Base-by-base conservation (phyloP, 2,329 filamentous ascomycete species). In the Penicillium sp. region DNA sequence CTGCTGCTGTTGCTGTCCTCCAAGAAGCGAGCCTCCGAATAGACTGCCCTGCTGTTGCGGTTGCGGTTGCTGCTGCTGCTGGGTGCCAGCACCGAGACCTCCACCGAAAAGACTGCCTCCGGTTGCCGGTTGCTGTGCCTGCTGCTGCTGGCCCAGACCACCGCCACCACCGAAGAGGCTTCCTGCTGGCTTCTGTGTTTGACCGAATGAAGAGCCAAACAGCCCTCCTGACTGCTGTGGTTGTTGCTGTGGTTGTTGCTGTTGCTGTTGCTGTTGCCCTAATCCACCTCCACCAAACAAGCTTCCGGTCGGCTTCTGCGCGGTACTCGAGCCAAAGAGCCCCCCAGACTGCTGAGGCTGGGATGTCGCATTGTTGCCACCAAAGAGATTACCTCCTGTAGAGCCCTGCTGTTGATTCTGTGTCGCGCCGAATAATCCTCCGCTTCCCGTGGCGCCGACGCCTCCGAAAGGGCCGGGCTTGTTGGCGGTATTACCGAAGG, bases 381-480 rank as follows among this genome's bases (percentile, higher is more conserved):
- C 59, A 45, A 67, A 67, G 25, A 66, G 37, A 18, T 60, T 57
- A 42, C 64, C 55, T 23, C 52, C 53, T 23, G 59, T 49, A 18
- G 52, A 42, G 32, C 41, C 44, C 52, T 64, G 53, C 39, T 55
- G 64, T 42, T 62, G 61, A 24, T 51, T 61, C 46, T 61, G 57
- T 39, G 49, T 44, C 35, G 52, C 39, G 45, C 62, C 62, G 42
- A 65, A 74, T 13, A 74, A 54, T 29, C 68, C 66, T 50, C 61
- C 58, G 15, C 59, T 49, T 28, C 47, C 52, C 48, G 68, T 59
- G 49, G 49, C 47, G 40, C 59, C 58, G 42, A 59, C 55, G 9
- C 58, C 61, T 47, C 71, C 71, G 66, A 76, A 76, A 50, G 63
- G 55, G 49, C 64, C 67, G 24, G 66, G 59, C 46, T 69, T 73